Percentiles rank a stretch among this genome's conserved stretches.
These are phyloP conservation scores for Phytopythium boreale DNA, from an alignment of 352 stramenopile genomes.

Conservation along the genomic window DNA sequence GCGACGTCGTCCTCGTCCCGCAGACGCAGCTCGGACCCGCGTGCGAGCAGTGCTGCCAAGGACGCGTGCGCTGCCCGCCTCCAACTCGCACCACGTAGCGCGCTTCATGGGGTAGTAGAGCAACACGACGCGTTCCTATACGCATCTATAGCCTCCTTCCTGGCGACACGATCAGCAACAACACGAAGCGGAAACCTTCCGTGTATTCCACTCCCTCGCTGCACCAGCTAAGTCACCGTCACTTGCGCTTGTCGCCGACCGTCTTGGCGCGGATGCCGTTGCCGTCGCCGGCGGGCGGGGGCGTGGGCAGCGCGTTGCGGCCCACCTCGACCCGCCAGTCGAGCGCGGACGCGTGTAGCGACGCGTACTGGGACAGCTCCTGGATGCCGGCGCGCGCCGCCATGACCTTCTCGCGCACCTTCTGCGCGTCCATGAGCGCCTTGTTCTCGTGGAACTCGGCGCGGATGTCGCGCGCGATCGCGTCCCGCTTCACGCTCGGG, in stretches of 20 bases:
- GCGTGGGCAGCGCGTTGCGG: slow-evolving; percentile 33
- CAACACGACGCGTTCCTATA: slow-evolving; percentile 3
- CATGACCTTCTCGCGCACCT: slow-evolving; percentile 66
- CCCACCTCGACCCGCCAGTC: slow-evolving; percentile 77
- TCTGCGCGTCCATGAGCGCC: slow-evolving; percentile 45
- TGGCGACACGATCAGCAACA: no score
- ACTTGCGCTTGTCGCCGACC: slow-evolving; percentile 27
- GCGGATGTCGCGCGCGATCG: slow-evolving; percentile 83
- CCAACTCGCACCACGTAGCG: slow-evolving; percentile 8
- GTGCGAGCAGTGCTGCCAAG: slow-evolving; percentile 64
- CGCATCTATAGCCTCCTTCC: no score
- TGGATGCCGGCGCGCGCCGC: slow-evolving; percentile 66
- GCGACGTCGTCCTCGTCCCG: slow-evolving; percentile 69
- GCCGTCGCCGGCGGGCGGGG: slow-evolving; percentile 10
- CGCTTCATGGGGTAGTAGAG: not conserved
- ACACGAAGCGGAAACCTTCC: not conserved
- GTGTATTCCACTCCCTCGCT: not conserved
- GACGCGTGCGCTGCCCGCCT: slow-evolving; percentile 42
- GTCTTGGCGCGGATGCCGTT: slow-evolving; percentile 39
- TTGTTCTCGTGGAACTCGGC: slow-evolving; percentile 82
- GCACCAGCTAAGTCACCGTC: not conserved
- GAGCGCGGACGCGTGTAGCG: slow-evolving; percentile 47
- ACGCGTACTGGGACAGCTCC: slow-evolving; percentile 76
- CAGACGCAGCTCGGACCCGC: slow-evolving; percentile 78
- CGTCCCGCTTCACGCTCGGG: slow-evolving; percentile 81